Evolutionary conservation across 2,329 filamentous ascomycete species (phyloP), one percentile per base, ranked within the genome.

Genomic region (Triangularia verruculosa): DNA sequence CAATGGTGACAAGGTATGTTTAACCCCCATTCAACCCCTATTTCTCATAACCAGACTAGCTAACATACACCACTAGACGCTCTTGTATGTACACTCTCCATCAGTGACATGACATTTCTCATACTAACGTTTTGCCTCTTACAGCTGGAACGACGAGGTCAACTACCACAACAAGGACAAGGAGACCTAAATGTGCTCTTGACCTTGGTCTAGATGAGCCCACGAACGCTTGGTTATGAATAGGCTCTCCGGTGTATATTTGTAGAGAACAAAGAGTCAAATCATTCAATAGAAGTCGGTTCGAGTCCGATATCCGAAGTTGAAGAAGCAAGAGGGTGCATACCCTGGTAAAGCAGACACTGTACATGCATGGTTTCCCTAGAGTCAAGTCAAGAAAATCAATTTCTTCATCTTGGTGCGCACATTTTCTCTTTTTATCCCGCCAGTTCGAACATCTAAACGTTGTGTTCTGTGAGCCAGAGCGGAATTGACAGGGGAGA

Each of bases 111-210:
- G 22, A 27, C 6, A 55, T 9, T 6, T 34, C 4, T n/a, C 7
- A 47, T 47, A 75, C 66, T 61, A 51, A 32, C 39, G n/a, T 47
- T 11, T 11, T 24, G 15, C 24, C n/a, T n/a, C 39, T 64, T 68
- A 69, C 72, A 92, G 90, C 90, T 99, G 95, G 95, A 98, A 98
- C 81, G 83, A 89, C 70, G 85, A 83, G 64, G 93, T 97, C 83
- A 98, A 98, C 88, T 94, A 96, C 84, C 93, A 98, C 88, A 93
- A 96, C 84, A 90, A 90, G 83, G 89, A 96, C 83, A 92, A 91
- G 86, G 74, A 77, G 66, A 73, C 75, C 64, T 84, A 81, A 79
- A 70, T 64, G 62, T 22, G 55, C 53, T 22, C 20, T 61, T 63
- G 56, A 56, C 60, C 20, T 30, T 9, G n/a, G 30, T 22, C 30